phyloP scores from a whole-genome alignment of 352 stramenopile species.

The Vaucheria bursata region DNA sequence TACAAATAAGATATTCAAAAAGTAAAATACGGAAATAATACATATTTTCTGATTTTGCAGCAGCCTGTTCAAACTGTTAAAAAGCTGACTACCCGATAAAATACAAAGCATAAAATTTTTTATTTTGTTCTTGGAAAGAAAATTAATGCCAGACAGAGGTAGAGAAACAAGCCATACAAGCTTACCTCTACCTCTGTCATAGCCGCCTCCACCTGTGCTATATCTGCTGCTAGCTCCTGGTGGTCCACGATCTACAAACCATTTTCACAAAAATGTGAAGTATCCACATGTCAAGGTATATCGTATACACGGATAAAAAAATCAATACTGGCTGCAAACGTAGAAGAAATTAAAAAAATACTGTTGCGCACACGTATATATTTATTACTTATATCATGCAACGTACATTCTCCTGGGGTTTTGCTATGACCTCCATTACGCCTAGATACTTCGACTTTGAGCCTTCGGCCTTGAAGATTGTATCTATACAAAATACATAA shows the following conservation, averaged over 20 bases:
- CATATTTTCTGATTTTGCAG: too few species aligned
- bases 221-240: slow-evolving; percentile 9
- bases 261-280: background rate
- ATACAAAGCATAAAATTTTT: slow-evolving; percentile 3
- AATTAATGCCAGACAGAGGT: background rate
- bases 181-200: background rate
- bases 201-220: background rate
- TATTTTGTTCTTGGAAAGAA: background rate
- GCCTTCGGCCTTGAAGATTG: background rate
- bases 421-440: background rate
- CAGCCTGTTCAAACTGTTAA: background rate
- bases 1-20: background rate
- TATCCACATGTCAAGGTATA: background rate
- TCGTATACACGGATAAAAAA: background rate
- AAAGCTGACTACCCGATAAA: slow-evolving; percentile 14
- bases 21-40: background rate
- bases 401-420: slow-evolving; percentile 6
- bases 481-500: too few species aligned
- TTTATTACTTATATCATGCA: background rate
- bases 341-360: background rate
- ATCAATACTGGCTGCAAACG: background rate
- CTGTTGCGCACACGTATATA: background rate
- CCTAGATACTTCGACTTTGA: slow-evolving; percentile 6
- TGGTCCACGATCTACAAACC: background rate
- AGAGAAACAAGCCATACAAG: background rate